Base-by-base conservation (phyloP, 345 rosid species). In the Eucalyptus victrix region DNA sequence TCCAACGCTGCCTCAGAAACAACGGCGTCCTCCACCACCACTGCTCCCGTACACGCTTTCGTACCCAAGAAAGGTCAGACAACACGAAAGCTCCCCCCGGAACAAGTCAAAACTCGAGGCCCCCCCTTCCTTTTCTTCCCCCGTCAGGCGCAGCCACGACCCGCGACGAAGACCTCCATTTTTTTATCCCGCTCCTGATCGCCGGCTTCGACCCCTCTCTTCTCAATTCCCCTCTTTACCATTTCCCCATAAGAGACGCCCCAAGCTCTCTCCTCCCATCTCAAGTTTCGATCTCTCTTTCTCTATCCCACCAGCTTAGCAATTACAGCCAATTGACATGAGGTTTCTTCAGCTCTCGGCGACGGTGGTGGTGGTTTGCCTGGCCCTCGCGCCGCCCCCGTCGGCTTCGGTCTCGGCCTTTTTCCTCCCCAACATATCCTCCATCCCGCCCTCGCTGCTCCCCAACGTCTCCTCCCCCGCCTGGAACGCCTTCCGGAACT, bases 401-500 rank as follows among this genome's bases (percentile, higher is more conserved):
- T 85, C 88, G 32, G 88, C 88, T 83, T 49, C 86, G 45, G 87
- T 85, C 51, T 92, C 91, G 83, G 93, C 90, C 47, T 83, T 67
- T 85, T 91, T 90, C 91, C 90, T 92, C 88, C 94, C 92, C 86
- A 94, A 94, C 86, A 89, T 92, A 26, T 92, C 95, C 24, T 88
- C 91, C 16, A 88, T 94, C 37, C 95, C 95, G 45, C 90, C 94
- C 12, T 88, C 92, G 89, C 60, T 92, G 49, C 88, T 60, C 86
- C 89, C 90, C 17, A 89, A 91, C 88, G 17, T 87, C 89, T 69
- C 90, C 76, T 37, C n/a, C 8, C 34, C 86, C 90, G 92, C 96
- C 5, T 97, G 99, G 99, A 95, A 94, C 26, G 88, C 91, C 53
- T 97, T 97, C 88, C 87, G 30, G 12, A 92, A 94, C 24, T 91